These are phyloP conservation scores for Sporobolomyces roseus DNA, from an alignment of 768 basidiomycete genomes.

Conservation along the genomic window DNA sequence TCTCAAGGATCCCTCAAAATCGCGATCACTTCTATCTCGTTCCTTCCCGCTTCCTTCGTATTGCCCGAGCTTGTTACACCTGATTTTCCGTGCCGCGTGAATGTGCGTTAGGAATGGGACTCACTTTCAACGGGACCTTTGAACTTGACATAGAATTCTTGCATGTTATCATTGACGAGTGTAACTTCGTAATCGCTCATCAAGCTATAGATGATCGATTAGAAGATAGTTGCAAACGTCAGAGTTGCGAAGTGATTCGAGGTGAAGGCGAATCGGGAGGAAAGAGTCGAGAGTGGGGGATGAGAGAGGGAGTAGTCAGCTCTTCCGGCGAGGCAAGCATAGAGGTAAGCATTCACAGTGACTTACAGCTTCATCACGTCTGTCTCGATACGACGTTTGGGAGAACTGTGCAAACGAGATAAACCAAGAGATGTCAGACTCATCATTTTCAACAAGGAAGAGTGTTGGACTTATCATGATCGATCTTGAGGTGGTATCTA, in stretches of 20 bases:
- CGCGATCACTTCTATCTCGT: too few relatives aligned
- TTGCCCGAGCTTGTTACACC: too few relatives aligned
- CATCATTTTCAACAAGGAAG: neutral
- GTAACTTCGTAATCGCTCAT: constrained; percentile 99
- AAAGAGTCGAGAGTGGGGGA: neutral
- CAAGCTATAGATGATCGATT: constrained; percentile 57
- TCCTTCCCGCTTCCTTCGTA: too few relatives aligned
- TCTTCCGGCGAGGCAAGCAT: neutral
- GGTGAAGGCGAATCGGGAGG: neutral
- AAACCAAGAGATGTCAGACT: neutral
- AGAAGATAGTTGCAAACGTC: too few relatives aligned
- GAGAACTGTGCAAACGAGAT: constrained; percentile 51
- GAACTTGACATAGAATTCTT: constrained; percentile 97
- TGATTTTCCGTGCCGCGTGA: neutral
- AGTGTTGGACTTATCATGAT: constrained; percentile 1
- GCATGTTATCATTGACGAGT: constrained; percentile 96
- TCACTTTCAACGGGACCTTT: constrained; percentile 88
- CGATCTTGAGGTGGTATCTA: neutral
- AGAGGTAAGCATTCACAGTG: neutral
- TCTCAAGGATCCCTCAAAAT: too few relatives aligned
- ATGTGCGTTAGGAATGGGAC: constrained; percentile 48
- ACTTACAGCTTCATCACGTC: constrained; percentile 98
- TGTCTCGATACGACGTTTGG: constrained; percentile 93
- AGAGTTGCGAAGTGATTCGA: too few relatives aligned
- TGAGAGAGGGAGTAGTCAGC: neutral